phyloP scores from a whole-genome alignment of 768 basidiomycete genomes.

The Tephrocybe rancida region DNA sequence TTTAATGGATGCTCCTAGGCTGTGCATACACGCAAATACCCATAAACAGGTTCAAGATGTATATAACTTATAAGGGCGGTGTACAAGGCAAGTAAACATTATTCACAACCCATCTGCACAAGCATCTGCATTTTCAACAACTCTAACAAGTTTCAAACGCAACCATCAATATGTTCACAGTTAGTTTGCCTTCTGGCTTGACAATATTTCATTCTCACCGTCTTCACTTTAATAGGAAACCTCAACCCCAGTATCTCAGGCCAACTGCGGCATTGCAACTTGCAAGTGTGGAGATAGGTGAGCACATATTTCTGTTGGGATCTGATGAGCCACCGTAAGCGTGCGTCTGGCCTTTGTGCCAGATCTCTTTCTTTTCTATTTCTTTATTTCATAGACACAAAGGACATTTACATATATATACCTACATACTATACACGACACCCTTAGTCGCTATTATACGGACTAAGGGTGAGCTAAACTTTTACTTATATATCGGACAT shows the following conservation, averaged over 20 bases:
- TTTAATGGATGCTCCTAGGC: not conserved
- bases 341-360: too few species aligned
- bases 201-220: not conserved
- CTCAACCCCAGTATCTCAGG: slow-evolving; percentile 41
- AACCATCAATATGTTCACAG: not conserved
- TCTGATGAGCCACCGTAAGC: too few species aligned
- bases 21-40: not conserved
- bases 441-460: too few species aligned
- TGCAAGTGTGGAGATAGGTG: slow-evolving; percentile 58
- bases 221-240: slow-evolving; percentile 23
- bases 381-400: too few species aligned
- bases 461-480: too few species aligned
- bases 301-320: slow-evolving; percentile 14
- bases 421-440: too few species aligned
- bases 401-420: too few species aligned
- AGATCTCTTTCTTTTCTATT: too few species aligned
- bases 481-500: too few species aligned
- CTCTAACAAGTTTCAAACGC: not conserved
- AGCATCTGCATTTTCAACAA: not conserved
- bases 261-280: slow-evolving; percentile 44
- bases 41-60: not conserved
- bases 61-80: not conserved
- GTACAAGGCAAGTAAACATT: not conserved
- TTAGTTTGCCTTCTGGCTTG: not conserved
- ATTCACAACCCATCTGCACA: not conserved